A percentile compares a stretch with the other conserved stretches of the same genome.
phyloP scores from a whole-genome alignment of 805 yeast genomes.

The Starmerella apis region DNA sequence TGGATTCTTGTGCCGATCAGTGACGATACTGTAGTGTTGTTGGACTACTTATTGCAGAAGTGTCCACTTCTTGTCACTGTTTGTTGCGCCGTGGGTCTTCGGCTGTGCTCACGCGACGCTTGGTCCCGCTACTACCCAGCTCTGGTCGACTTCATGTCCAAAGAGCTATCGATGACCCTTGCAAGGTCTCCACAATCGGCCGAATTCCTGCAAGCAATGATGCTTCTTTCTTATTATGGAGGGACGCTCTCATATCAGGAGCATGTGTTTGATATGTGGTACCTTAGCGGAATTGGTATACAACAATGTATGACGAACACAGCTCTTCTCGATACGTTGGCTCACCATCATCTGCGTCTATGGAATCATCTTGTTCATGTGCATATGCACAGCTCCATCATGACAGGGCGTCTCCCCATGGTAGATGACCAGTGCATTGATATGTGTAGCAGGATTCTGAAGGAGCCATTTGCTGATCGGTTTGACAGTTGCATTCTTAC shows the following conservation, averaged over 20 bases:
- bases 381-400: conserved; percentile 53
- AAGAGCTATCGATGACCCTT: conserved; percentile 41
- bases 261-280: conserved; percentile 59
- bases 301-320: conserved; percentile 58
- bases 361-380: conserved; percentile 64
- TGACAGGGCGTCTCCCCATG: conserved; percentile 55
- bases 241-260: conserved; percentile 45
- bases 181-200: conserved; percentile 38
- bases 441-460: conserved; percentile 48
- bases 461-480: conserved; percentile 52
- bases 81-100: conserved; percentile 51
- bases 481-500: conserved; percentile 78
- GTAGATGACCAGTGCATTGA: conserved; percentile 51
- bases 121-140: conserved; percentile 37
- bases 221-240: conserved; percentile 55
- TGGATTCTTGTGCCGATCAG: conserved; percentile 63
- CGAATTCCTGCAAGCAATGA: conserved; percentile 60
- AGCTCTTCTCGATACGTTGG: conserved; percentile 52
- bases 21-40: conserved; percentile 40
- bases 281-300: conserved; percentile 53
- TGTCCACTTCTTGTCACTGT: conserved; percentile 57
- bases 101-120: conserved; percentile 40
- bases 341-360: conserved; percentile 51
- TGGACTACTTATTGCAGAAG: conserved; percentile 38
- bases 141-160: conserved; percentile 39